A percentile compares a stretch with the other conserved stretches of the same genome.
Evolutionary conservation across 164 flowering plant genomes (phyloP).

Genomic region (Liriodendron chinense): DNA sequence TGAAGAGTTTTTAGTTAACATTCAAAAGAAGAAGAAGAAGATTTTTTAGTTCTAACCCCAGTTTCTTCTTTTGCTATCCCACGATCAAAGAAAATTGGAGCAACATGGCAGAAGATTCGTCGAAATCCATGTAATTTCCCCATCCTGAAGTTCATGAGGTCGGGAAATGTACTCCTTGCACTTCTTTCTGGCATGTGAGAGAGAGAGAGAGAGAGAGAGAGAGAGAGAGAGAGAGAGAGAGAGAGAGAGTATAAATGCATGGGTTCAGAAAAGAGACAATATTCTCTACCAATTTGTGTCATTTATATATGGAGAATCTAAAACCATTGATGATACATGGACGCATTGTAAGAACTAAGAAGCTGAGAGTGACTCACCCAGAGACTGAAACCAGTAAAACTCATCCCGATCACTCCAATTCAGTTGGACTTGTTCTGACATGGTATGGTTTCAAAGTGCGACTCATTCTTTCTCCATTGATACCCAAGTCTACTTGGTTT

Average conservation of each 20-base stretch:
- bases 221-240: neutral
- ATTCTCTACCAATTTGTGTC: neutral
- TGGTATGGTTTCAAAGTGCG: too few relatives aligned
- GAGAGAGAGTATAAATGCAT: neutral
- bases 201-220: neutral
- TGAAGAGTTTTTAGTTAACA: neutral
- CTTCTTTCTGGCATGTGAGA: conserved; percentile 61
- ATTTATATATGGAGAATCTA: neutral
- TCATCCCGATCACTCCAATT: too few relatives aligned
- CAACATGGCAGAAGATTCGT: conserved; percentile 77
- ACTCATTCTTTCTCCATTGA: too few relatives aligned
- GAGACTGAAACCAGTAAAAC: too few relatives aligned
- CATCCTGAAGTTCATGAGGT: conserved; percentile 71
- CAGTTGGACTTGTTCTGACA: too few relatives aligned
- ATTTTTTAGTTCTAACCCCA: conserved; percentile 28
- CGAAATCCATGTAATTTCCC: conserved; percentile 74
- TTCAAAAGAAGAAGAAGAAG: neutral
- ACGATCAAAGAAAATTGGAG: conserved; percentile 90
- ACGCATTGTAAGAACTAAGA: too few relatives aligned
- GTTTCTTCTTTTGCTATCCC: conserved; percentile 82
- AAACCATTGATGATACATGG: too few relatives aligned
- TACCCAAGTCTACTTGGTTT: too few relatives aligned
- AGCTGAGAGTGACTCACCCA: too few relatives aligned
- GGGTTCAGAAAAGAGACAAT: neutral
- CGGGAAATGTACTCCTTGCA: conserved; percentile 89